phyloP scores from a whole-genome alignment of 352 stramenopile species.

The Phytophthora cajani region DNA sequence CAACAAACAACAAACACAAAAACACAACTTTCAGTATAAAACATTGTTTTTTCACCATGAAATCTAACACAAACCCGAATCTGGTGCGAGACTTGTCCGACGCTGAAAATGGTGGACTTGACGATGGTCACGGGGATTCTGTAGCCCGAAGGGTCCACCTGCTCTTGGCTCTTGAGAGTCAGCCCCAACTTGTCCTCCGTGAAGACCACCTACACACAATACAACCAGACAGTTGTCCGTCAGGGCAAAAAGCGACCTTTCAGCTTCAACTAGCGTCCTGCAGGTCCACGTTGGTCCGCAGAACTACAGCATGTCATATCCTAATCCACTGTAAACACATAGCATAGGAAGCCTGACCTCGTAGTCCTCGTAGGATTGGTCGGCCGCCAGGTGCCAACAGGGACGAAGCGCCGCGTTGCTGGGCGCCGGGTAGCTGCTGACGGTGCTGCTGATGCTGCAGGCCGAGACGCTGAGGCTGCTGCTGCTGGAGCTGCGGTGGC shows the following conservation, averaged over 20 bases:
- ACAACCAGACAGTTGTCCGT: constrained; percentile 7
- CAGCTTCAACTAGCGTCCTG: constrained; percentile 4
- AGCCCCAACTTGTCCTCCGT: constrained; percentile 64
- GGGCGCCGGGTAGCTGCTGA: constrained; percentile 32
- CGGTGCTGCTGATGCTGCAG: constrained; percentile 38
- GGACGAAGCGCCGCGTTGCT: constrained; percentile 1
- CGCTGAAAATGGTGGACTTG: constrained; percentile 57
- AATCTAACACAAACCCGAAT: constrained; percentile 35
- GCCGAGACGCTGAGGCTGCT: constrained; percentile 48
- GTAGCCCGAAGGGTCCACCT: constrained; percentile 27
- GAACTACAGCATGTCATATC: not conserved
- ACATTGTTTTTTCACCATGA: not conserved
- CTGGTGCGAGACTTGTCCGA: constrained; percentile 59
- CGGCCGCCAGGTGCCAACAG: constrained; percentile 30
- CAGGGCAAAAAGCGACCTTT: constrained; percentile 8
- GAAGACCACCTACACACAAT: constrained; percentile 53
- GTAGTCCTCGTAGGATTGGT: constrained; percentile 46
- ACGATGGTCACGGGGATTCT: constrained; percentile 51
- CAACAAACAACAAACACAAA: not conserved
- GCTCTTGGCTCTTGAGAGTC: constrained; percentile 55
- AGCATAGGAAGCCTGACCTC: constrained; percentile 23
- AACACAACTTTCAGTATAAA: not conserved
- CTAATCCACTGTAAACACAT: not conserved
- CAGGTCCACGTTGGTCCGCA: not conserved
- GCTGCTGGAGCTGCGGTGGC: constrained; percentile 32